Base-by-base conservation (phyloP, 805 yeast species). In the Zygoascus tannicola region DNA sequence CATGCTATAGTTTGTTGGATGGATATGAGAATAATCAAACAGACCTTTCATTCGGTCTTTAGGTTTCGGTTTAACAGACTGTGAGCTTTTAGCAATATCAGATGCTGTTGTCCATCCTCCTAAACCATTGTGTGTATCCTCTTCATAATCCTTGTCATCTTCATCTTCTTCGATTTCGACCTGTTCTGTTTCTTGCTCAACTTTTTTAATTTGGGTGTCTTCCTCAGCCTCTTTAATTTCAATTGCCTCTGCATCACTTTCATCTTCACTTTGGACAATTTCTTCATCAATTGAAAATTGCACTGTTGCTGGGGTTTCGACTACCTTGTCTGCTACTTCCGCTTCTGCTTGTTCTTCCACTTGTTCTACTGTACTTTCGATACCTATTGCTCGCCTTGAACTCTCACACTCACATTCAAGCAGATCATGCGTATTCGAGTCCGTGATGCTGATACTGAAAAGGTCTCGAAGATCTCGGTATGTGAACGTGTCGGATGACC, bases 401-500 rank as follows among this genome's bases (percentile, higher is more conserved):
- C 18, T n/a, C 59, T 90, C 16, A 81, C 23, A 61, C 3, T 45
- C 35, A 44, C 65, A 62, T 18, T 47, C 64, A 51, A 63, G 92
- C 22, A 53, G 41, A 39, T 53, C 56, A 32, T 53, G 56, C 3
- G 56, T 53, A 37, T 52, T 46, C 15, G 44, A 53, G 4, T 18
- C 12, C 12, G 55, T 52, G n/a, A 20, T 28, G 37, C 70, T 60
- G 4, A 86, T 60, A 1, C 81, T 74, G 57, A 92, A 90, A 41
- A 90, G 66, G 56, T 87, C 88, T 47, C 73, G 76, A 51, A 90
- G 64, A 51, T 85, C 95, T 12, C 68, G 71, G 41, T 67, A 61
- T 38, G 80, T 79, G 57, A 90, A 90, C 1, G 84, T 69, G 55
- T 73, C 75, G 0, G 76, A 68, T 4, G 62, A 50, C 32, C 45